Evolutionary conservation across 441 rosid genomes (phyloP).

Genomic region (Gossypium schwendimanii): DNA sequence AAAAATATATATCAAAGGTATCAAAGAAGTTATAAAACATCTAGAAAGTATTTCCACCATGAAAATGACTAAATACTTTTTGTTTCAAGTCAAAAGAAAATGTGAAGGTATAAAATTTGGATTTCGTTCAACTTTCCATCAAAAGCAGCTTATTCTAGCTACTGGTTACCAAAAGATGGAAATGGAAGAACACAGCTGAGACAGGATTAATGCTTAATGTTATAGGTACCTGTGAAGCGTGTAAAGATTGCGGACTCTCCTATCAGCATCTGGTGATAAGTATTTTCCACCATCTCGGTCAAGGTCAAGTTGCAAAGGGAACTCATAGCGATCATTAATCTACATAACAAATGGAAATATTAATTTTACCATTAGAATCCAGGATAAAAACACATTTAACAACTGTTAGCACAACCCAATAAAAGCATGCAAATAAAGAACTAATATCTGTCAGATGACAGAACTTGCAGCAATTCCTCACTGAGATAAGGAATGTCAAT

Average conservation of each 20-base stretch:
- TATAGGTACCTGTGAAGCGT: constrained; percentile 42
- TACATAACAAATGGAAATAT: constrained; percentile 5
- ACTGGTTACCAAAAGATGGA: background rate
- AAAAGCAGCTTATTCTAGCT: background rate
- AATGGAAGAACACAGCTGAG: background rate
- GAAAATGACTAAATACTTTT: background rate
- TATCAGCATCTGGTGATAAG: constrained; percentile 44
- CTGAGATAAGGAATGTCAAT: background rate
- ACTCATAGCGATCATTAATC: constrained; percentile 55
- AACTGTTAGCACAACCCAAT: background rate
- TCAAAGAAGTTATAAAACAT: background rate
- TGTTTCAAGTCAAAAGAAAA: background rate
- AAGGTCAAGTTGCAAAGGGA: constrained; percentile 54
- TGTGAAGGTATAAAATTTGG: background rate
- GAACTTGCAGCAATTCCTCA: background rate
- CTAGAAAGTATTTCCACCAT: background rate
- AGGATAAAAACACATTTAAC: background rate
- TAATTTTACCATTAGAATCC: background rate
- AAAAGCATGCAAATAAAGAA: background rate
- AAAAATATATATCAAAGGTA: background rate
- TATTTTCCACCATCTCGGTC: constrained; percentile 42
- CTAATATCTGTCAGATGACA: background rate
- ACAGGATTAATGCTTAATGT: background rate
- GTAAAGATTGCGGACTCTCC: constrained; percentile 47
- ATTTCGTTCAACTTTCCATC: background rate